Evolutionary conservation across 140 eudicot genomes (phyloP).

Genomic region (Cichorium intybus): DNA sequence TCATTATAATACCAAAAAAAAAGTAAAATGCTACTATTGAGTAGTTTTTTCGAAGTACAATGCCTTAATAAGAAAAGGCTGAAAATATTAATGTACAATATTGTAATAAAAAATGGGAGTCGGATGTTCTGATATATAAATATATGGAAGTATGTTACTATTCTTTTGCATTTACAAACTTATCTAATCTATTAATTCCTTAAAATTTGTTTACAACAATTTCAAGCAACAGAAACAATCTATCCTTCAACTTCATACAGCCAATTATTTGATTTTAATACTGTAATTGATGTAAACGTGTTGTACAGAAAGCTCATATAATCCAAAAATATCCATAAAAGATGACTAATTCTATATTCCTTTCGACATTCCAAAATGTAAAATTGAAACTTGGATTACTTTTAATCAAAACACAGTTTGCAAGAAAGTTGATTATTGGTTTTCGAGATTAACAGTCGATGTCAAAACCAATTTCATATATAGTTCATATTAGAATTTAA

Average conservation of each 20-base stretch:
- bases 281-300: background rate
- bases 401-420: background rate
- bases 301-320: background rate
- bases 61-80: background rate
- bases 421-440: background rate
- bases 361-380: background rate
- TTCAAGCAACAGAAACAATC: background rate
- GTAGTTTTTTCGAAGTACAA: background rate
- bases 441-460: background rate
- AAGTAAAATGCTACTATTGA: background rate
- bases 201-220: no score
- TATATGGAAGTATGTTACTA: background rate
- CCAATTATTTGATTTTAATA: background rate
- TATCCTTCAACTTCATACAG: background rate
- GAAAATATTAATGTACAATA: background rate
- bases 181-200: background rate
- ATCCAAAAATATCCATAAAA: background rate
- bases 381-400: background rate
- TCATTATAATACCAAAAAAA: no score
- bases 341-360: background rate
- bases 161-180: background rate
- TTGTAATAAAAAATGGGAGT: no score
- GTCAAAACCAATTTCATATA: background rate
- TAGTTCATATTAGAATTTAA: background rate
- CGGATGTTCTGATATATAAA: background rate